phyloP scores from a whole-genome alignment of 441 rosid species.

The Euphorbia schlechtendalii region DNA sequence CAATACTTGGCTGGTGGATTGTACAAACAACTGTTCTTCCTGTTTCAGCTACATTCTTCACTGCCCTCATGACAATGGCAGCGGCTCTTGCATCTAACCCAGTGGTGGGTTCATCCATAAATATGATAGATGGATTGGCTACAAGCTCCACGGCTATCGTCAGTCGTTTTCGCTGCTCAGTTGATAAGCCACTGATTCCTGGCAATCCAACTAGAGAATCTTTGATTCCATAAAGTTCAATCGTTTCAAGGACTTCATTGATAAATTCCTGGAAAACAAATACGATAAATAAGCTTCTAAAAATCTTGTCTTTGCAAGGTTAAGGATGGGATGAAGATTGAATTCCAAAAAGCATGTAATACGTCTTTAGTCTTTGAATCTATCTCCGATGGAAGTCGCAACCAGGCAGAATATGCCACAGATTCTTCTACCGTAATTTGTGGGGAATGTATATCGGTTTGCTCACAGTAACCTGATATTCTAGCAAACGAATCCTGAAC shows the following conservation, averaged over 20 bases:
- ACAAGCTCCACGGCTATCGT: constrained; percentile 69
- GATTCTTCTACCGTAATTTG: constrained; percentile 61
- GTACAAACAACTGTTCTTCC: constrained; percentile 71
- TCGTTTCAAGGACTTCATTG: constrained; percentile 44
- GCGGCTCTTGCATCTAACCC: constrained; percentile 73
- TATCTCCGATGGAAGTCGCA: constrained; percentile 43
- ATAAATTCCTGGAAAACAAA: constrained; percentile 38
- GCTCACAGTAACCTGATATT: constrained; percentile 65
- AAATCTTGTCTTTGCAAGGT: neutral
- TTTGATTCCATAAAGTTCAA: constrained; percentile 46
- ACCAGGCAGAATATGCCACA: constrained; percentile 50
- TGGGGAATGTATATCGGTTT: constrained; percentile 57
- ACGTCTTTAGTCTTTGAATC: constrained; percentile 36
- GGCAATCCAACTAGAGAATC: constrained; percentile 48
- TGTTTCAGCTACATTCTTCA: constrained; percentile 54
- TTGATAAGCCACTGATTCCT: constrained; percentile 46
- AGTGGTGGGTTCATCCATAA: constrained; percentile 72
- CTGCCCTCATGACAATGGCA: constrained; percentile 66
- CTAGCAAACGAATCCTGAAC: constrained; percentile 52
- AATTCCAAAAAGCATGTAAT: constrained; percentile 8
- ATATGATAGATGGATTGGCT: constrained; percentile 62
- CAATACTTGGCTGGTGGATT: constrained; percentile 67
- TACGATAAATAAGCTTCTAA: neutral
- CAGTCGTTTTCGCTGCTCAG: constrained; percentile 57
- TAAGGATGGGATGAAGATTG: neutral